Base-by-base conservation (phyloP, 768 basidiomycete genomes). In the Phylloporus rhodoxanthus region DNA sequence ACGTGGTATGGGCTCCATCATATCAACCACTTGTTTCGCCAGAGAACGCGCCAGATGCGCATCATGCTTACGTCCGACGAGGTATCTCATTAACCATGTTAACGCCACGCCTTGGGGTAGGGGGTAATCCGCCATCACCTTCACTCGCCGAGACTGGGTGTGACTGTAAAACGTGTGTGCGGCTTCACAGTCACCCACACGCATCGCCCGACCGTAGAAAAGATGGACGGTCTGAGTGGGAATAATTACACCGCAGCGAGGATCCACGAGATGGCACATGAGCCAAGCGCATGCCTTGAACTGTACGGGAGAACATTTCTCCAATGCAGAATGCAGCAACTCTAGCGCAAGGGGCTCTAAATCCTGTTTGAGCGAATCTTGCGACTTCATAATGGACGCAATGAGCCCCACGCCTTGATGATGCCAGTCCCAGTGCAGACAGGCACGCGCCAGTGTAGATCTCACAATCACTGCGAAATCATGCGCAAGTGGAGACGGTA, bases 351-450 rank as follows among this genome's bases (percentile, higher is more conserved):
- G 68, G 36, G 66, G 61, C 38, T 66, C 57, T 33, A 73, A 25
- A 23, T 57, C 54, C 13, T 50, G 50, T 40, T 54, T 60, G 37
- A 58, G 48, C 4, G 57, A 52, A 48, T 61, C 54, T 49, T 54
- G 58, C 20, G 58, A 59, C 38, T 59, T 47, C 46, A 68, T 53
- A 47, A 62, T 60, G 6, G 61, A 54, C 3, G 57, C 59, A 38
- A 81, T 59, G 26, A 81, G 63, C 8, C 48, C 57, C 11, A 71
- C 59, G 2, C 78, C 79, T 33, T 72, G 67, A 23, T 57, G 47
- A 43, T 69, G 66, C 79, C 78, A 83, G 36, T 74, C 68, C 77
- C 79, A 83, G 53, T 76, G 69, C 33, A 81, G 57, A 53, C 78
- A 76, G 7, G 82, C 71, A 39, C 74, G 73, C 9, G 78, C 70